A percentile compares a stretch with the other conserved stretches of the same genome.
These are phyloP conservation scores for Sphagnum magellanicum DNA, from an alignment of 228 moss, liverwort and hornwort species.

Conservation along the genomic window DNA sequence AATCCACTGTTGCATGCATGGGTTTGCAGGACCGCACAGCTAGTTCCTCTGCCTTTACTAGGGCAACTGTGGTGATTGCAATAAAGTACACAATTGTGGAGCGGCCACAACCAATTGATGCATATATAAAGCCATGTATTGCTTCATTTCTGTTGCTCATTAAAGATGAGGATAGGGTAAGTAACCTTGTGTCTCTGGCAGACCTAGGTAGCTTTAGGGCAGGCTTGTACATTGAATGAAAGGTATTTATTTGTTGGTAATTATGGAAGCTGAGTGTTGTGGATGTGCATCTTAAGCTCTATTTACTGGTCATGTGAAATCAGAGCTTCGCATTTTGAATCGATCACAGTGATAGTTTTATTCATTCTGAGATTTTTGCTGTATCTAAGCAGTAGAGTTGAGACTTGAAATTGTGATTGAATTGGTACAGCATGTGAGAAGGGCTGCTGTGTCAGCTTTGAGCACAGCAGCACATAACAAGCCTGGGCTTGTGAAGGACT, in stretches of 20 bases:
- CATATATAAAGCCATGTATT: conserved; percentile 88
- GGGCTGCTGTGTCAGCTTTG: conserved; percentile 95
- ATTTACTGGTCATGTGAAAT: too few relatives aligned
- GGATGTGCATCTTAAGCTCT: too few relatives aligned
- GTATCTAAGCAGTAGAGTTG: too few relatives aligned
- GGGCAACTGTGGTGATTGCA: conserved; percentile 97
- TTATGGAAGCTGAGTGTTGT: too few relatives aligned
- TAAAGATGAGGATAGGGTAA: conserved; percentile 91
- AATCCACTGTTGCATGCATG: too few relatives aligned
- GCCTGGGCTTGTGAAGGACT: conserved; percentile 87
- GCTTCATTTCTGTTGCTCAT: conserved; percentile 93
- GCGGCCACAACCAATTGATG: conserved; percentile 93
- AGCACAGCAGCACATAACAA: conserved; percentile 98
- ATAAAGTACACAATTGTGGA: conserved; percentile 99
- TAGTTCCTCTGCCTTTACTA: conserved; percentile 79
- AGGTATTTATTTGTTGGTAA: too few relatives aligned
- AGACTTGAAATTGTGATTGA: too few relatives aligned
- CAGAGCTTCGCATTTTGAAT: too few relatives aligned
- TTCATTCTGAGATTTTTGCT: too few relatives aligned
- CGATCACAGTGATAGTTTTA: too few relatives aligned
- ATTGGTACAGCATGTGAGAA: conserved; percentile 78
- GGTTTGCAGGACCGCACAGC: conserved; percentile 79
- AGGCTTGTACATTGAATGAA: too few relatives aligned
- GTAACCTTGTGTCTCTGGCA: neutral
- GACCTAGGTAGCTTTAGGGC: too few relatives aligned